Conservation (phyloP, 2,329 filamentous ascomycete genomes). For the Fusarium sp. region DNA sequence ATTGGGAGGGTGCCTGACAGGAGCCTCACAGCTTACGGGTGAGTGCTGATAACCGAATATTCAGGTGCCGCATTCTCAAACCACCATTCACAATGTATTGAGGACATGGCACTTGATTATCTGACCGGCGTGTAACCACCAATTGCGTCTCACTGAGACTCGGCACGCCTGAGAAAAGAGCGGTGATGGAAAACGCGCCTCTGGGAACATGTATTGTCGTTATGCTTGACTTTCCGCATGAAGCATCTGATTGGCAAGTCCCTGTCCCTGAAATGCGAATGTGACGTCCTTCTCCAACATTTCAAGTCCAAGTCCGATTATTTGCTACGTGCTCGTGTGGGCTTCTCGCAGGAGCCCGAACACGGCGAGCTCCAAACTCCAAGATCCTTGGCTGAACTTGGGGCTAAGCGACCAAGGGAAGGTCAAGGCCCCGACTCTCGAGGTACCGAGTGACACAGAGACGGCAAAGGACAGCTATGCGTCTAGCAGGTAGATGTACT, state of each 20-base stretch:
- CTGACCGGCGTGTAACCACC: slow-evolving; percentile 10
- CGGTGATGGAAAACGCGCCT: slow-evolving; percentile 22
- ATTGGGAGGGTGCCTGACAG: slow-evolving; percentile 19
- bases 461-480: slow-evolving; percentile 18
- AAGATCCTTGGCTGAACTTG: slow-evolving; percentile 34
- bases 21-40: slow-evolving; percentile 11
- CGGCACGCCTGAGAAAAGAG: slow-evolving; percentile 24
- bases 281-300: slow-evolving; percentile 39
- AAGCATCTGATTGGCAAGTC: slow-evolving; percentile 29
- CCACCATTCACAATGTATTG: slow-evolving; percentile 19
- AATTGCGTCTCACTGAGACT: slow-evolving; percentile 2
- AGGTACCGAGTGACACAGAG: slow-evolving; percentile 36
- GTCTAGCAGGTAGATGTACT: slow-evolving; percentile 27
- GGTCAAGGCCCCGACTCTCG: slow-evolving; percentile 11
- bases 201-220: not conserved
- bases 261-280: slow-evolving; percentile 20
- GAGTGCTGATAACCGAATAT: slow-evolving; percentile 22
- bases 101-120: slow-evolving; percentile 3
- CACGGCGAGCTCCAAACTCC: slow-evolving; percentile 31
- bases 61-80: slow-evolving; percentile 26
- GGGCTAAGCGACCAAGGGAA: slow-evolving; percentile 37
- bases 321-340: slow-evolving; percentile 43
- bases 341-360: slow-evolving; percentile 34
- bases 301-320: slow-evolving; percentile 23
- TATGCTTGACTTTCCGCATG: slow-evolving; percentile 26